These are phyloP conservation scores for Rhizopogon vulgaris DNA, from an alignment of 768 basidiomycete genomes.

Conservation along the genomic window DNA sequence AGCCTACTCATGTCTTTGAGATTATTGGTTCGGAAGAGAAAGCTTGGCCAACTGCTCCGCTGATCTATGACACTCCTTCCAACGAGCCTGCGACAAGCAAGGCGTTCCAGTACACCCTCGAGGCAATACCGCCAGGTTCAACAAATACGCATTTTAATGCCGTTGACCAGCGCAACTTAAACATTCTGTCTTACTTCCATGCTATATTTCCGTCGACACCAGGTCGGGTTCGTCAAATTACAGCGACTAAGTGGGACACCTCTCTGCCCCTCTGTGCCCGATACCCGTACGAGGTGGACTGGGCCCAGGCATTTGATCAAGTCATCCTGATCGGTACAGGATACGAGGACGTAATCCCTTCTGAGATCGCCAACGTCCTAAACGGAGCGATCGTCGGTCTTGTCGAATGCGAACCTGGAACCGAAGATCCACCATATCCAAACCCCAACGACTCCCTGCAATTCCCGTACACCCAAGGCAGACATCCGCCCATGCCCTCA, in stretches of 20 bases:
- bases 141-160: conserved; percentile 27
- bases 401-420: conserved; percentile 37
- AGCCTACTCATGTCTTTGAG: conserved; percentile 36
- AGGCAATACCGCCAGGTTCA: conserved; percentile 37
- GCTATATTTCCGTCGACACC: conserved; percentile 29
- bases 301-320: conserved; percentile 47
- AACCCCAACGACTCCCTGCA: neutral
- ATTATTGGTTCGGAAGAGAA: conserved; percentile 17
- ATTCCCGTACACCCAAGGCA: conserved; percentile 56
- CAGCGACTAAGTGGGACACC: conserved; percentile 58
- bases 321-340: conserved; percentile 70
- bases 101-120: conserved; percentile 18
- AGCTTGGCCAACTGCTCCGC: conserved; percentile 12
- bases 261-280: conserved; percentile 58
- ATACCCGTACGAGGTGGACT: conserved; percentile 69
- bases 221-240: conserved; percentile 26
- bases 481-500: conserved; percentile 47
- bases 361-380: conserved; percentile 65
- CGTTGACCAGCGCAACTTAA: conserved; percentile 65
- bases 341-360: conserved; percentile 67
- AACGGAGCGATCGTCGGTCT: conserved; percentile 77
- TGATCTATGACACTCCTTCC: conserved; percentile 5
- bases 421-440: neutral
- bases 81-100: neutral
- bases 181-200: conserved; percentile 77